Percentiles rank a stretch among this genome's conserved stretches.
phyloP scores from a whole-genome alignment of 306 rosid species.

The Rosa rugosa region DNA sequence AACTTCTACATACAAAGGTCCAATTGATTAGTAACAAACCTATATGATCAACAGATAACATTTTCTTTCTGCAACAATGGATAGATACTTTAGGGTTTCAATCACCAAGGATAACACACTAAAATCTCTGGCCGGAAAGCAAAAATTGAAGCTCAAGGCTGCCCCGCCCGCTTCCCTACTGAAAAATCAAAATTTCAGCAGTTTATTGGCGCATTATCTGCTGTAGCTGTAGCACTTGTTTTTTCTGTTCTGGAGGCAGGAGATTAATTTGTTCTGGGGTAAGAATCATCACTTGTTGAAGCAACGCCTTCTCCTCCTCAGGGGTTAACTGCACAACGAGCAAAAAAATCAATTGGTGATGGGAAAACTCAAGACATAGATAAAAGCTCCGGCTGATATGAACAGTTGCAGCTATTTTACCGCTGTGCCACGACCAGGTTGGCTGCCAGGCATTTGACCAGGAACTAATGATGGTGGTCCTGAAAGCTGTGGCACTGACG shows the following conservation, averaged over 20 bases:
- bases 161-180: neutral
- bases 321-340: constrained; percentile 63
- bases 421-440: constrained; percentile 45
- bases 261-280: constrained; percentile 84
- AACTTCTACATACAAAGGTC: constrained; percentile 15
- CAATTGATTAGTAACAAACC: neutral
- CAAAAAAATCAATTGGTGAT: constrained; percentile 7
- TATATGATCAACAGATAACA: neutral
- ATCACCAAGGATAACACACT: constrained; percentile 11
- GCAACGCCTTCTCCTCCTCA: constrained; percentile 92
- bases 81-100: neutral
- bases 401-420: constrained; percentile 35
- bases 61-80: neutral
- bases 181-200: neutral
- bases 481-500: constrained; percentile 48
- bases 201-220: constrained; percentile 78
- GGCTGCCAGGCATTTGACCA: constrained; percentile 66
- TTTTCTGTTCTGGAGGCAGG: constrained; percentile 89
- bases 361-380: neutral
- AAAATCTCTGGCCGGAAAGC: constrained; percentile 11
- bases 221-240: constrained; percentile 93
- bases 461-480: constrained; percentile 52
- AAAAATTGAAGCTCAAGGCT: constrained; percentile 19
- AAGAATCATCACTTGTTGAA: constrained; percentile 98
- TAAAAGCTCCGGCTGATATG: constrained; percentile 7